Evolutionary conservation across 2,329 filamentous ascomycete genomes (phyloP).

Genomic region (Metarhizium anisopliae): DNA sequence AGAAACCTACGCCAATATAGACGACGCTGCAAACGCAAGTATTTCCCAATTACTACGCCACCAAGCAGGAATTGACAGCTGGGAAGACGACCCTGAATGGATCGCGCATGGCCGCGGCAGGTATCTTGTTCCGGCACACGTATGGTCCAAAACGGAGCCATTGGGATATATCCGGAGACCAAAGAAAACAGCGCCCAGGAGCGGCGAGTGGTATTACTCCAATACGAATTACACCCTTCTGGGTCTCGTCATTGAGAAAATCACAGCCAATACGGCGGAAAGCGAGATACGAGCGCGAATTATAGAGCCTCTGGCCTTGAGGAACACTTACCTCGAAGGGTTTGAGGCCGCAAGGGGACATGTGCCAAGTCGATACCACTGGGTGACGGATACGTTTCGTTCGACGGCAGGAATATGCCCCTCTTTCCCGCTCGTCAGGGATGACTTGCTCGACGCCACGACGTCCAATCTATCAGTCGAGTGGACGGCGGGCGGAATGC

Average conservation of each 20-base stretch:
- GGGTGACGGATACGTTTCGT: constrained; percentile 6
- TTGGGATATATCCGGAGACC: constrained; percentile 9
- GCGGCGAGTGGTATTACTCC: constrained; percentile 7
- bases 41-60: constrained; percentile 6
- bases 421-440: constrained; percentile 4
- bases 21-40: constrained; percentile 5
- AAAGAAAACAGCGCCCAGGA: constrained; percentile 6
- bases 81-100: constrained; percentile 9
- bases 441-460: constrained; percentile 7
- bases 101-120: constrained; percentile 7
- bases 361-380: constrained; percentile 6
- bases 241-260: constrained; percentile 7
- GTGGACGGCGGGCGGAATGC: constrained; percentile 9
- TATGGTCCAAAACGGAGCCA: constrained; percentile 9
- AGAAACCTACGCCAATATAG: constrained; percentile 4
- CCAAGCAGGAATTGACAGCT: constrained; percentile 9
- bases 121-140: constrained; percentile 4
- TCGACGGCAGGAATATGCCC: constrained; percentile 4
- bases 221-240: constrained; percentile 11
- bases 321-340: constrained; percentile 6
- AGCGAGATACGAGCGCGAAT: constrained; percentile 6
- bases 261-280: constrained; percentile 6
- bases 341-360: constrained; percentile 4
- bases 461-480: constrained; percentile 9
- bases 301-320: constrained; percentile 5